Conservation (phyloP, 768 basidiomycete species). For the Clitopilus hobsonii region DNA sequence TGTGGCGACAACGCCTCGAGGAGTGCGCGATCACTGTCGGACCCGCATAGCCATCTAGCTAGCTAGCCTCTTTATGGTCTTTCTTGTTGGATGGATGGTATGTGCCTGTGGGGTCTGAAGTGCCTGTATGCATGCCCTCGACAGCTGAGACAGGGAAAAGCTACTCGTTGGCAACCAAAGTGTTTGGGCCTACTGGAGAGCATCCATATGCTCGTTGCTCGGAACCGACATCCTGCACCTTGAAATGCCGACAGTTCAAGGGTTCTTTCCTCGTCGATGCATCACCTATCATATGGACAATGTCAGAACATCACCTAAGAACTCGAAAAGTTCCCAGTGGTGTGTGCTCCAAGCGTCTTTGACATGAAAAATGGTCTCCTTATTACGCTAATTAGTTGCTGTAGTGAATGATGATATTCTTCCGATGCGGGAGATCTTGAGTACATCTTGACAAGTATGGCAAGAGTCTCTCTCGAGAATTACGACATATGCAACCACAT, state of each 20-base stretch:
- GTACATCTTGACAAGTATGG: background rate
- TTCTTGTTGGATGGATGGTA: background rate
- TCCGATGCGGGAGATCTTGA: background rate
- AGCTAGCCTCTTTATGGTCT: background rate
- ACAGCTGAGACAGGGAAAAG: background rate
- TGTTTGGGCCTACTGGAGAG: background rate
- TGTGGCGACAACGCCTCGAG: no score
- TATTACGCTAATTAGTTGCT: background rate
- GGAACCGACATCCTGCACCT: background rate
- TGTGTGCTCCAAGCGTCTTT: background rate
- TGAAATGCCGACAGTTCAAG: background rate
- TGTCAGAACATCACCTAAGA: no score
- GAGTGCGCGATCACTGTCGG: background rate
- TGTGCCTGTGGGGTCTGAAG: background rate
- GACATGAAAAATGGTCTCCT: background rate
- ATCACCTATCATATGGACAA: no score
- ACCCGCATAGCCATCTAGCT: background rate
- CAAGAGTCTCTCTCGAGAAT: background rate
- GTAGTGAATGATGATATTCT: background rate
- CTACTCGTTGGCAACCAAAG: background rate
- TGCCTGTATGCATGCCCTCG: background rate
- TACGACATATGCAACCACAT: slow-evolving; percentile 1
- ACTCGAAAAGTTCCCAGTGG: no score
- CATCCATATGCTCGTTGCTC: background rate
- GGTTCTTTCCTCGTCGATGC: background rate